Evolutionary conservation across 306 rosid genomes (phyloP).

Genomic region (Canavalia ensiformis): DNA sequence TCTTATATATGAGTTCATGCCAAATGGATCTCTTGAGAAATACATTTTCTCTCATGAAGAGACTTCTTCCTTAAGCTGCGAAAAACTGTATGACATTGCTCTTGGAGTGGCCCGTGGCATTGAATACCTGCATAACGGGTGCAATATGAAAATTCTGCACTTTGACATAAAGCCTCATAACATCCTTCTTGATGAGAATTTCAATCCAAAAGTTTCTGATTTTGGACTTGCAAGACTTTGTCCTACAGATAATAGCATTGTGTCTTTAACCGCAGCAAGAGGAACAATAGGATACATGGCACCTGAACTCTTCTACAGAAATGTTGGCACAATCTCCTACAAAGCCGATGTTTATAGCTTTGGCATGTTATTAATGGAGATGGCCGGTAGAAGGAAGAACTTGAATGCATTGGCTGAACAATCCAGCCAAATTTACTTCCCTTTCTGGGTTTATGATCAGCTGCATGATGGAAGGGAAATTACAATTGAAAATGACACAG

Average conservation of each 20-base stretch:
- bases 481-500: not conserved
- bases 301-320: conserved; percentile 28
- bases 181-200: conserved; percentile 27
- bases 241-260: conserved; percentile 18
- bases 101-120: conserved; percentile 48
- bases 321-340: conserved; percentile 24
- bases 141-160: conserved; percentile 49
- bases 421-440: conserved; percentile 51
- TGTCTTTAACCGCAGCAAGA: conserved; percentile 41
- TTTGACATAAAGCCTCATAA: conserved; percentile 49
- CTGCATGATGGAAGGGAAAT: not conserved
- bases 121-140: conserved; percentile 42
- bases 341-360: conserved; percentile 42
- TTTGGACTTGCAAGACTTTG: conserved; percentile 48
- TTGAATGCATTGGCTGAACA: not conserved
- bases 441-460: conserved; percentile 40
- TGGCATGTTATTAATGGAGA: conserved; percentile 47
- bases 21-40: conserved; percentile 25
- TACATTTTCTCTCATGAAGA: conserved; percentile 19
- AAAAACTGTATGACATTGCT: conserved; percentile 18
- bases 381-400: conserved; percentile 34
- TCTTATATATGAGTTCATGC: conserved; percentile 24
- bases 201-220: conserved; percentile 42
- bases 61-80: conserved; percentile 17
- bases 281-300: conserved; percentile 41